Evolutionary conservation across 73 alveolate species (phyloP), one percentile per base, ranked within the genome.

Genomic region (Symbiodinium pilosum): DNA sequence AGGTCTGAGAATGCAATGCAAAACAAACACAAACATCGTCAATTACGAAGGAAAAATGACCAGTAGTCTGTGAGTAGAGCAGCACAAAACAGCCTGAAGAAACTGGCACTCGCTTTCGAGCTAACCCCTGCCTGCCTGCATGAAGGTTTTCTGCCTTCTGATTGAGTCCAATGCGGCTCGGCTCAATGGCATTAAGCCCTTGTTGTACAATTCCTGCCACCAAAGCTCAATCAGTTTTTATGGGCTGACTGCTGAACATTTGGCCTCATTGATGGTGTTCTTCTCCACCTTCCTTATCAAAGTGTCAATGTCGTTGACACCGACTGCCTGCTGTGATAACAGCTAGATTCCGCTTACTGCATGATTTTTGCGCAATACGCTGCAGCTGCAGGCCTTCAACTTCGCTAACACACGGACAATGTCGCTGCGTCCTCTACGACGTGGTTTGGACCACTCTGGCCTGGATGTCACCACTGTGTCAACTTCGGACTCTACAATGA

Each of bases 221-320:
- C 75, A 30, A 84, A 2, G 93, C 34, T 8, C 20, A 1, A n/a
- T n/a, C n/a, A n/a, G n/a, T n/a, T n/a, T n/a, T n/a, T n/a, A 9
- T 52, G 9, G 9, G 9, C 20, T 52, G 69, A 9, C 69, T 20
- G 28, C 69, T 52, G 69, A 20, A n/a, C n/a, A 21, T 1, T 32
- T 34, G 81, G 40, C 95, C 95, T 88, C 95, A 71, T 88, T 88
- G 86, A 88, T 88, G 87, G 95, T 88, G 86, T 88, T 88, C 44
- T 56, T 59, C 75, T 88, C 95, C 87, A 88, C 95, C 47, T 38
- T 88, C 71, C 77, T 59, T 40, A 88, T 88, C 64, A 88, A 40
- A n/a, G 95, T 64, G 71, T 88, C 95, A 21, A 88, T 64, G 43
- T 88, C 95, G 47, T 56, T 59, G 69, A 88, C 73, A 9, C 95